These are phyloP conservation scores for Emericellopsis atlantica DNA, from an alignment of 2,329 filamentous ascomycete genomes.

Conservation along the genomic window DNA sequence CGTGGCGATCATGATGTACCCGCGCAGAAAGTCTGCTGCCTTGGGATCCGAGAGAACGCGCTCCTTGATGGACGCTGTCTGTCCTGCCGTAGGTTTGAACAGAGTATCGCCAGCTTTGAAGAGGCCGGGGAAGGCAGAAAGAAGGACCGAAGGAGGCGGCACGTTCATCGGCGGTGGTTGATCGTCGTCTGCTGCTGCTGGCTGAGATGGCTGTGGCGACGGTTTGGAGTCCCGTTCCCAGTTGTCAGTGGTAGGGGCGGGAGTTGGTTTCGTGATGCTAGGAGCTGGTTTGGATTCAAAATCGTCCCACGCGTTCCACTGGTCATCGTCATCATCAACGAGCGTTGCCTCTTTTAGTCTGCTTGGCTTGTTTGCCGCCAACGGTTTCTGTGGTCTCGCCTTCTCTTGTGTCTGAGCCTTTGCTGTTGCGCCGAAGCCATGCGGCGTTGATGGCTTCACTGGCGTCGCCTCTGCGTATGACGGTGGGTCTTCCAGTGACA, in stretches of 20 bases:
- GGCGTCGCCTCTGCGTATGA: constrained; percentile 6
- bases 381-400: constrained; percentile 26
- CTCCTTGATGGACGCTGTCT: constrained; percentile 44
- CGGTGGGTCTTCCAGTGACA: constrained; percentile 22
- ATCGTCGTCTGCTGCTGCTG: constrained; percentile 5
- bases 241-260: constrained; percentile 11
- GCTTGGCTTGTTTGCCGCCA: background rate
- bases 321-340: constrained; percentile 20
- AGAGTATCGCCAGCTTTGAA: constrained; percentile 55
- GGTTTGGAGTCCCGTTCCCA: constrained; percentile 36
- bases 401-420: constrained; percentile 34
- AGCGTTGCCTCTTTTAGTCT: background rate
- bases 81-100: constrained; percentile 51
- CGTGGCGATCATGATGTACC: constrained; percentile 48
- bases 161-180: constrained; percentile 66
- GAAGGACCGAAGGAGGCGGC: constrained; percentile 72
- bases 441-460: background rate
- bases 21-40: constrained; percentile 49
- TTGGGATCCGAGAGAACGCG: constrained; percentile 50
- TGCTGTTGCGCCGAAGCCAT: constrained; percentile 12
- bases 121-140: constrained; percentile 63
- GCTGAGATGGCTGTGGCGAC: no score
- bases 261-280: constrained; percentile 3
- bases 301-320: constrained; percentile 41
- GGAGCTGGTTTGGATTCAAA: constrained; percentile 13